Evolutionary conservation across 257 asterid genomes (phyloP), one percentile per base, ranked within the genome.

Genomic region (Avicennia marina): DNA sequence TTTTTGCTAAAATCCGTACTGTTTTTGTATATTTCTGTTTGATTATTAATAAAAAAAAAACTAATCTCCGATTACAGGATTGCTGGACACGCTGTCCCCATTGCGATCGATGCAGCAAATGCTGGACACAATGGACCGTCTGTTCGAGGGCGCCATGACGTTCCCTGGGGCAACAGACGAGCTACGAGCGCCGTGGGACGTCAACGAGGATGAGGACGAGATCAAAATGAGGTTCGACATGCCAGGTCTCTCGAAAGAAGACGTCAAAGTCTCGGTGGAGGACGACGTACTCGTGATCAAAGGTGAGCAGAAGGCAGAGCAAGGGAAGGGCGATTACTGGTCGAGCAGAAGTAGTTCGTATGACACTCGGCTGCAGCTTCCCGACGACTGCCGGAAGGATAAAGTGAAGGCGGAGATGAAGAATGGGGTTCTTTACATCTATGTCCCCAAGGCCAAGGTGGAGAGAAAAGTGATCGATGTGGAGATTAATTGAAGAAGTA

Each of bases 191-290:
- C 87, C 95, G 0, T 86, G 97, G 95, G 95, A 83, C 62, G 59
- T 83, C 20, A 63, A 63, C 2, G 87, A 86, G 18, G 89, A 71
- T 1, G 89, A 89, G 16, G 60, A 68, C 9, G 89, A 83, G 66
- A 65, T 89, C 63, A 79, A 48, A 55, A 72, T 89, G 90, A 71
- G 95, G 11, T 76, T 89, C 39, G 95, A 89, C 76, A 69, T 86
- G 95, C 93, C 94, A 0, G 95, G 97, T 1, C 46, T 89, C 7
- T 74, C 89, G 2, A 83, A 75, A 50, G 83, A 84, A 3, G 87
- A 83, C 0, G 87, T 89, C 0, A 86, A 79, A 18, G 86, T 89
- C 1, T 62, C 68, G 0, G 68, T 89, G 25, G 96, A 89, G 71
- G 83, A 79, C 4, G 75, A 77, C 11, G 27, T 79, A 11, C 84